These are phyloP conservation scores for Pseudevernia furfuracea DNA, from an alignment of 495 filamentous ascomycete genomes.

Conservation along the genomic window DNA sequence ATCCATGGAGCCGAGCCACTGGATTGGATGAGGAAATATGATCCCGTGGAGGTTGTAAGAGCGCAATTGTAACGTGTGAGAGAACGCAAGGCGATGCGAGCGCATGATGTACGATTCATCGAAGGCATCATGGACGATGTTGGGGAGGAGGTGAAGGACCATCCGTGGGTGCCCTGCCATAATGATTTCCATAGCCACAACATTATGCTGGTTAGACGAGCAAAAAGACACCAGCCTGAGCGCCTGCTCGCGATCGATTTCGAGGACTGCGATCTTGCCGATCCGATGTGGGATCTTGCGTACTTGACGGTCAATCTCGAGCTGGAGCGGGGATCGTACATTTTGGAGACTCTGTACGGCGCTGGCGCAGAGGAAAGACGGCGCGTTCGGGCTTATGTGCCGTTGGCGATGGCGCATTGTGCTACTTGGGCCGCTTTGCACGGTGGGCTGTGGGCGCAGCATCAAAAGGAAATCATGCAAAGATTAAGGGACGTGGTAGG, in stretches of 20 bases:
- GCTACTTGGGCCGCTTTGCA: slow-evolving; percentile 13
- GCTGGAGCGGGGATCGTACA: background rate
- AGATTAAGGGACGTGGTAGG: slow-evolving; percentile 4
- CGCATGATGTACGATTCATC: background rate
- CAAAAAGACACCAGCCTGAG: background rate
- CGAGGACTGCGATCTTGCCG: slow-evolving; percentile 14
- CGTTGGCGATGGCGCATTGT: slow-evolving; percentile 14
- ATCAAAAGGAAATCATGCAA: slow-evolving; percentile 7
- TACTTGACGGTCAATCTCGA: slow-evolving; percentile 17
- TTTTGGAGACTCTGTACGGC: slow-evolving; percentile 1
- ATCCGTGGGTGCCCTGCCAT: slow-evolving; percentile 16
- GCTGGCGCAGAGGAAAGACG: background rate
- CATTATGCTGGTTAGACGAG: background rate
- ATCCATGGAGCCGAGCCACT: slow-evolving; percentile 3
- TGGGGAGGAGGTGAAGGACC: background rate
- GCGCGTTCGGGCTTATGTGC: slow-evolving; percentile 9
- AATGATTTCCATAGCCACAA: slow-evolving; percentile 20
- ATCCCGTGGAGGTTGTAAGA: slow-evolving; percentile 9
- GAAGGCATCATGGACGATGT: background rate
- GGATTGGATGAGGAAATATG: slow-evolving; percentile 10
- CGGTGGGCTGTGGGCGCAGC: slow-evolving; percentile 1
- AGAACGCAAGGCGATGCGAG: background rate
- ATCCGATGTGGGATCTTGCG: slow-evolving; percentile 22
- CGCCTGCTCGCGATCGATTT: slow-evolving; percentile 15
- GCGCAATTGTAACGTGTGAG: background rate